These are phyloP conservation scores for Calonectria montana DNA, from an alignment of 2,329 filamentous ascomycete genomes.

Conservation along the genomic window DNA sequence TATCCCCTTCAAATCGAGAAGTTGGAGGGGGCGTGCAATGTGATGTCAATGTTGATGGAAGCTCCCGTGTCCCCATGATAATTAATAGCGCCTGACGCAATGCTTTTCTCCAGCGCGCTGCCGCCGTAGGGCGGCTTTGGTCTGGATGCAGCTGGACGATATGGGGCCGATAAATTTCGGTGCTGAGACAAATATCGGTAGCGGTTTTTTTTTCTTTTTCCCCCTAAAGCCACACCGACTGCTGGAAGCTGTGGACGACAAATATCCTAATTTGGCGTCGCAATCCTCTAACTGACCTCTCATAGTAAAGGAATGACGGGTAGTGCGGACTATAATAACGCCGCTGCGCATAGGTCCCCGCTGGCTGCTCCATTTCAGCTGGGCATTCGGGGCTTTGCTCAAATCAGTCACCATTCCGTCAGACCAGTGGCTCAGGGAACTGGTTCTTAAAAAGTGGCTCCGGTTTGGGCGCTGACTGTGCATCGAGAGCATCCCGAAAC, in stretches of 20 bases:
- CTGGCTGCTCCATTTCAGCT: constrained; percentile 11
- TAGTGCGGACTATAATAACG: constrained; percentile 4
- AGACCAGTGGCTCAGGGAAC: constrained; percentile 14
- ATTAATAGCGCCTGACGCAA: neutral
- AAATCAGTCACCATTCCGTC: constrained; percentile 34
- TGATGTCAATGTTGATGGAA: constrained; percentile 26
- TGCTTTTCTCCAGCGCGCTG: neutral
- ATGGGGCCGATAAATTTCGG: constrained; percentile 37
- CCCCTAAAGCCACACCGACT: neutral
- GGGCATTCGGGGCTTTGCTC: constrained; percentile 24
- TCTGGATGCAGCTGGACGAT: neutral
- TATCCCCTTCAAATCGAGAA: neutral
- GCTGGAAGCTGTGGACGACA: neutral
- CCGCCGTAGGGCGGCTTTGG: neutral
- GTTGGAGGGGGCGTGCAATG: neutral
- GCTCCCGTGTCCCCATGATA: constrained; percentile 2
- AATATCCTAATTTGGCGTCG: constrained; percentile 21
- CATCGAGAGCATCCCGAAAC: constrained; percentile 19
- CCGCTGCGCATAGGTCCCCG: constrained; percentile 3
- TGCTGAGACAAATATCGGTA: constrained; percentile 2
- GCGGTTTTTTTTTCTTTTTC: neutral
- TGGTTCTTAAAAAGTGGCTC: constrained; percentile 29
- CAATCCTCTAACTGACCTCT: constrained; percentile 22
- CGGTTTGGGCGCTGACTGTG: constrained; percentile 11
- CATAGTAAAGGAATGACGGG: constrained; percentile 33